These are phyloP conservation scores for Trifolium dubium DNA, from an alignment of 306 rosid genomes.

Conservation along the genomic window DNA sequence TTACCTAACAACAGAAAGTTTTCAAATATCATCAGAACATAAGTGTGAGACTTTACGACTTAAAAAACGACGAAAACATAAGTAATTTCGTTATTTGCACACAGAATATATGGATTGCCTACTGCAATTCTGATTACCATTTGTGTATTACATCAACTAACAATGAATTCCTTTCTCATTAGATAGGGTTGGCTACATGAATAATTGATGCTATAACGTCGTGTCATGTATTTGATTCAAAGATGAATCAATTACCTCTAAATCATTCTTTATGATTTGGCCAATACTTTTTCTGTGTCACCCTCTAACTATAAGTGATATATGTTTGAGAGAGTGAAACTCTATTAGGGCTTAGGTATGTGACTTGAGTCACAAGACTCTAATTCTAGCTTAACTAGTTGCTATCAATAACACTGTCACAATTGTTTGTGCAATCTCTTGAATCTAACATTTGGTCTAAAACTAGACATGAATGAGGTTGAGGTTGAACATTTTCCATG, in stretches of 20 bases:
- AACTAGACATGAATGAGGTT: background rate
- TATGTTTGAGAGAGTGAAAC: background rate
- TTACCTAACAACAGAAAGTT: conserved; percentile 16
- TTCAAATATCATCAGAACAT: conserved; percentile 14
- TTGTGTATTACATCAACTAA: background rate
- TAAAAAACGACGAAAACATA: background rate
- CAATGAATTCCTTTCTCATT: background rate
- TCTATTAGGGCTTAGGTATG: background rate
- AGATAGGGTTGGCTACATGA: background rate
- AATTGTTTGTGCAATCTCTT: background rate
- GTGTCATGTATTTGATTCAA: background rate
- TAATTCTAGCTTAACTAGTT: background rate
- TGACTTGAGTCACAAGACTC: too few species aligned
- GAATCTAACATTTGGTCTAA: background rate
- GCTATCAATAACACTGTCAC: background rate
- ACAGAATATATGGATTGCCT: background rate
- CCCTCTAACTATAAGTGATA: background rate
- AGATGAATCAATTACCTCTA: background rate
- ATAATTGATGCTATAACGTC: background rate
- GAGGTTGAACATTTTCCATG: conserved; percentile 12
- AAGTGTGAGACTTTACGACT: background rate
- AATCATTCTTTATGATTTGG: background rate
- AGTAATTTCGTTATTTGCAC: background rate
- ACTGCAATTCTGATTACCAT: background rate
- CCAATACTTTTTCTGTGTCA: background rate